Evolutionary conservation across 2,329 filamentous ascomycete genomes (phyloP), one percentile per base, ranked within the genome.

Genomic region (Tricladium varicosporioides): DNA sequence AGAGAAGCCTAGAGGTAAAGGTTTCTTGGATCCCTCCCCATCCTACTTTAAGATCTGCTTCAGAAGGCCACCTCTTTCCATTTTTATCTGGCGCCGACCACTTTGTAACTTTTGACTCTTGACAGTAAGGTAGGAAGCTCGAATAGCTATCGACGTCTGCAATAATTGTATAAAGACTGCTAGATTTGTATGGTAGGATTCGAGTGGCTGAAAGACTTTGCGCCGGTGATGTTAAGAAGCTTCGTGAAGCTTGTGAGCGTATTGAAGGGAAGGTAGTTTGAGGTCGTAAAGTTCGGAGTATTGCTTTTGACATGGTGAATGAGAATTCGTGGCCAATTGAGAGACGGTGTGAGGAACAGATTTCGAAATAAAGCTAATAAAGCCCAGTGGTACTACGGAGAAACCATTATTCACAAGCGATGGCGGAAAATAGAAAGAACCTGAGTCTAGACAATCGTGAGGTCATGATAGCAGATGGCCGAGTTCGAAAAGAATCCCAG

Each of bases 121-220:
- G 82, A 75, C 93, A 96, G 81, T 95, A 97, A 10, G 94, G 94
- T n/a, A 99, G 84, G 79, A 97, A 99, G 63, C 78, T 72, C 40
- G 81, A 78, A 82, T 99, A 99, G 61, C 84, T 85, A 72, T 91
- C 84, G 63, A 99, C 86, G 73, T 97, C 91, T 75, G 92, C 86
- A 72, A 99, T 92, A 54, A 97, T 82, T 64, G 80, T 79, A 82
- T 94, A 99, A 65, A 99, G 85, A 1, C 84, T 78, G 4, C 74
- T 68, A 32, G 85, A 78, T 0, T 86, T 76, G 78, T 95, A 95
- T 13, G 89, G 88, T 13, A 97, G 86, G 3, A 81, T 88, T 60
- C 91, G 88, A 16, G 81, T 80, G 10, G 91, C 92, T 51, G 82
- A 84, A 56, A 97, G 80, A 62, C 78, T 83, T 69, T 92, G 89